phyloP scores from a whole-genome alignment of 2,329 filamentous ascomycete genomes.

The Botrytis fabae region DNA sequence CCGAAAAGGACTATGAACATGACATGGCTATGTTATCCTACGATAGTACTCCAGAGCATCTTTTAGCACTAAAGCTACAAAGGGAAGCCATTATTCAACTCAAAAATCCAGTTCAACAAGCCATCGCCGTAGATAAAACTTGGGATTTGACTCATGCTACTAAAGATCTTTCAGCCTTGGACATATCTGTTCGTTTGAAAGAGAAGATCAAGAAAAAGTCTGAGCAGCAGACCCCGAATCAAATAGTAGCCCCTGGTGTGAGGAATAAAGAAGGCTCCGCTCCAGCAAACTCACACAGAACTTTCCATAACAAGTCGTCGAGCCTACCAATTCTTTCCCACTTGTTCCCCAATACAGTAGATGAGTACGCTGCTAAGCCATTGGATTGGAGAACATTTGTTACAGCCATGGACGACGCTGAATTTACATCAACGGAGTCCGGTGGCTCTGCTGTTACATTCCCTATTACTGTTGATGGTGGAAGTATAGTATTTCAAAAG shows the following conservation, averaged over 20 bases:
- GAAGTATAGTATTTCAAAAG: background rate
- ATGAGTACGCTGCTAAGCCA: background rate
- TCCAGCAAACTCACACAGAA: background rate
- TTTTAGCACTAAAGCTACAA: background rate
- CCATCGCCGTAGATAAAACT: background rate
- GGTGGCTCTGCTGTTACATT: background rate
- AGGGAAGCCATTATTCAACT: background rate
- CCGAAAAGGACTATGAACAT: background rate
- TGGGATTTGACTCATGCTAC: background rate
- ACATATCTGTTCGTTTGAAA: background rate
- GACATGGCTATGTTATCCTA: background rate
- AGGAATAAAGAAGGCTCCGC: background rate
- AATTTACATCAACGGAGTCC: background rate
- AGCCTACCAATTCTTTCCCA: background rate
- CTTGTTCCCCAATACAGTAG: background rate
- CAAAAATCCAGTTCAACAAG: background rate
- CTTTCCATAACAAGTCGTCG: background rate
- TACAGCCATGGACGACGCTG: background rate
- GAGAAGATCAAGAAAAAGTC: background rate
- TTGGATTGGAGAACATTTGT: background rate
- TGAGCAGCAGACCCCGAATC: background rate
- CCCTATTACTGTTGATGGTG: background rate
- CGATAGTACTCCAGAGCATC: background rate
- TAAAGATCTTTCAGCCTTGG: background rate
- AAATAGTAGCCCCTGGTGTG: rapidly evolving